These are phyloP conservation scores for Calamus simplicifolius DNA, from an alignment of 176 grass and related monocot genomes.

Conservation along the genomic window DNA sequence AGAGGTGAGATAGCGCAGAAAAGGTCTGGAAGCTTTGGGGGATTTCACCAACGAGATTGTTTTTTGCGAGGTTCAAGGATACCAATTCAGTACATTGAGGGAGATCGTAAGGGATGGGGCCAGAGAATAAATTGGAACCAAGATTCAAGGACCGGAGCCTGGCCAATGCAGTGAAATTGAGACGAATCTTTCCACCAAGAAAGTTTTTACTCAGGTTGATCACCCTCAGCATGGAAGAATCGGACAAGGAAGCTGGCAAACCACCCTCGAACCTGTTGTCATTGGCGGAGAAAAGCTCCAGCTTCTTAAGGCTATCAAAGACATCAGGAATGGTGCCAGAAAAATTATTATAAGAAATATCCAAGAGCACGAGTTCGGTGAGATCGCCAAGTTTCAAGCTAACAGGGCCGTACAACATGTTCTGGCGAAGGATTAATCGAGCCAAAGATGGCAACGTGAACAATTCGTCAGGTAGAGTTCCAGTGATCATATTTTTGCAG, in stretches of 20 bases:
- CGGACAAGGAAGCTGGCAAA: conserved; percentile 60
- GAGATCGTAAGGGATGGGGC: conserved; percentile 44
- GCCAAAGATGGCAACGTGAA: conserved; percentile 35
- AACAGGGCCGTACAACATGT: conserved; percentile 45
- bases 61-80: conserved; percentile 74
- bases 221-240: conserved; percentile 31
- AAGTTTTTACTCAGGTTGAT: conserved; percentile 73
- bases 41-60: conserved; percentile 56
- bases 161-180: conserved; percentile 35
- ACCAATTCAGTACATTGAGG: conserved; percentile 34
- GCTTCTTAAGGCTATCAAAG: conserved; percentile 42
- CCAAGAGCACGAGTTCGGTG: conserved; percentile 46
- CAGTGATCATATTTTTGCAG: conserved; percentile 42
- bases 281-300: conserved; percentile 42
- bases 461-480: conserved; percentile 52
- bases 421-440: conserved; percentile 45
- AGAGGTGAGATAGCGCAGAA: conserved; percentile 48
- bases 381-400: conserved; percentile 41
- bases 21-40: conserved; percentile 58
- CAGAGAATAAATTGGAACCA: conserved; percentile 51
- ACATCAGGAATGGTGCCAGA: conserved; percentile 53
- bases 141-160: conserved; percentile 55
- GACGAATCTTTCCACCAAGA: conserved; percentile 34
- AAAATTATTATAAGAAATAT: conserved; percentile 68
- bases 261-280: conserved; percentile 39